Evolutionary conservation across 2,329 filamentous ascomycete species (phyloP), one percentile per base, ranked within the genome.

Genomic region (Fusarium cyanostomum): DNA sequence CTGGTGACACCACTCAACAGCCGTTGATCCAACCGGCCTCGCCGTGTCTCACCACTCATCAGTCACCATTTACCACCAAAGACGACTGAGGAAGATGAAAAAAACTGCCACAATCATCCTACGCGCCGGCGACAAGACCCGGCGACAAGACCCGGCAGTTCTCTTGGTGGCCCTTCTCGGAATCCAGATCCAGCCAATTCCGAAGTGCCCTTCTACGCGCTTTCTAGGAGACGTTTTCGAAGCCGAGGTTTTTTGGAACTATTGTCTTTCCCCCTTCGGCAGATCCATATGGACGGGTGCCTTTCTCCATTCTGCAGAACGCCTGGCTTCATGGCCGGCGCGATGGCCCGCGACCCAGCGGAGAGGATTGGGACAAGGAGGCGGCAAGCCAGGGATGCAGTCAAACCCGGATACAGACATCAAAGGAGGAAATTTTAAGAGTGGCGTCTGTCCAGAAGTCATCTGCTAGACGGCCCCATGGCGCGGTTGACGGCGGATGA

Each of bases 11-110:
- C 54, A 67, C 59, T 57, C 50, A 56, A 60, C 45, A 50, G 39
- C 48, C 41, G 33, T 43, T 59, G 48, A 21, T 41, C 59, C 64
- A 67, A 63, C 64, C 68, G 68, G 68, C 67, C 55, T 71, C 68
- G 66, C 68, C 68, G 68, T 65, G 66, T 68, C 68, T 66, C 27
- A 49, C 10, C 44, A 21, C 21, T 21, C 21, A 21, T 21, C 21
- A 21, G 4, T 21, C 21, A 21, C 21, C 21, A 21, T 21, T 21
- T 6, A 21, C 21, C 21, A 46, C 37, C 21, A 28, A 30, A 24
- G 44, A 46, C 44, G 39, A 58, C 26, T 43, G 39, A 38, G 16
- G 52, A 28, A 43, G 21, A 13, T 38, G 41, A 54, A 54, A 64
- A 41, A 33, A 31, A 34, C 52, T 68, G 52, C 55, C 54, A 58